Percentiles rank a stretch among this genome's conserved stretches.
Evolutionary conservation across 1,284 basidiomycete species (phyloP).

Genomic region (Austroboletus rostrupii): DNA sequence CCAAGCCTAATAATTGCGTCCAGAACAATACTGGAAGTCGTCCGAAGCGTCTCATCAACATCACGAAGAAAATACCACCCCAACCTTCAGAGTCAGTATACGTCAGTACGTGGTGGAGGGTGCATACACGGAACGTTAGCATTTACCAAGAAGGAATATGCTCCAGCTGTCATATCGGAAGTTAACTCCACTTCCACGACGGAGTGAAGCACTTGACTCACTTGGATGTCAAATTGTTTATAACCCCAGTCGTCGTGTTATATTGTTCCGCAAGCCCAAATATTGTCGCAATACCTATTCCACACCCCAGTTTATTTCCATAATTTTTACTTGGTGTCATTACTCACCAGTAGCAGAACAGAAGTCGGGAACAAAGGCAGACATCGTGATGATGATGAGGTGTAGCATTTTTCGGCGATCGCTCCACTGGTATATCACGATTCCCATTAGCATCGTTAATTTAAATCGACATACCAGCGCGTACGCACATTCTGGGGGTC

Average conservation of each 20-base stretch:
- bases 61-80: conserved; percentile 53
- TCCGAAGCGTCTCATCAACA: conserved; percentile 53
- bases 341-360: conserved; percentile 46
- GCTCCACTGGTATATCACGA: conserved; percentile 35
- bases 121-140: neutral
- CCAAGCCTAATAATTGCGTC: conserved; percentile 49
- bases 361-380: conserved; percentile 53
- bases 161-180: conserved; percentile 40
- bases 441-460: neutral
- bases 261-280: conserved; percentile 49
- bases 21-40: conserved; percentile 58
- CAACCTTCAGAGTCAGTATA: conserved; percentile 35
- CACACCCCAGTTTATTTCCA: neutral
- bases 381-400: conserved; percentile 47
- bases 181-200: neutral
- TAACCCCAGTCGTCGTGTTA: conserved; percentile 47
- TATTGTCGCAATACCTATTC: conserved; percentile 45
- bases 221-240: conserved; percentile 56
- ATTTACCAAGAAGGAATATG: conserved; percentile 50
- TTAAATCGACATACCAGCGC: neutral
- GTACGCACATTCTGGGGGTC: conserved; percentile 51
- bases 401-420: conserved; percentile 43
- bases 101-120: conserved; percentile 3
- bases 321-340: neutral
- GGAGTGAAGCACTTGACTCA: conserved; percentile 21